Conservation (phyloP, 106 monocot genomes). For the Cymbidium sinense region DNA sequence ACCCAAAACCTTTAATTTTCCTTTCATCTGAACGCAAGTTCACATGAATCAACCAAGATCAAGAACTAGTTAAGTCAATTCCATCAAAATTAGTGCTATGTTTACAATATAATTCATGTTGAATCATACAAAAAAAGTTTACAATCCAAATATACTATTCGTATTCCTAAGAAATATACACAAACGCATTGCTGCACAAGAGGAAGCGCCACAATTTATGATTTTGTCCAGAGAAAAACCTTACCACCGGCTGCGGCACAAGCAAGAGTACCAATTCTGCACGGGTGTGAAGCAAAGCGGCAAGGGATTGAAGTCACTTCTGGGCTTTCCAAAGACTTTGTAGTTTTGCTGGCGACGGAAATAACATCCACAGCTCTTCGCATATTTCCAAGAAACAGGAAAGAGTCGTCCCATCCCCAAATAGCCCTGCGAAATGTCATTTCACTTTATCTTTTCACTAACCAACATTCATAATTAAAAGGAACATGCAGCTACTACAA, state of each 20-base stretch:
- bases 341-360: conserved; percentile 22
- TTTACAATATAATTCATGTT: too few species aligned
- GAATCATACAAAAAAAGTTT: too few species aligned
- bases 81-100: too few species aligned
- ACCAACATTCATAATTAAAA: too few species aligned
- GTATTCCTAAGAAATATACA: neutral
- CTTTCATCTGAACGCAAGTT: too few species aligned
- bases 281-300: conserved; percentile 56
- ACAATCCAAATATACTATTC: too few species aligned
- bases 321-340: conserved; percentile 31
- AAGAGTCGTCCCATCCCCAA: conserved; percentile 90
- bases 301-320: conserved; percentile 67
- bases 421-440: conserved; percentile 49
- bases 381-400: conserved; percentile 67
- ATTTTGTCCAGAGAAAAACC: conserved; percentile 61
- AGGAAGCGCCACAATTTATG: neutral
- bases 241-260: conserved; percentile 59
- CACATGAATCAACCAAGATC: too few species aligned
- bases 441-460: too few species aligned
- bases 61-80: too few species aligned
- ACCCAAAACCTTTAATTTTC: too few species aligned
- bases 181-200: neutral
- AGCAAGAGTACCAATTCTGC: conserved; percentile 49
- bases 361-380: conserved; percentile 66
- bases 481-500: too few species aligned